Conservation (phyloP, 345 rosid genomes). For the Salix suchowensis region DNA sequence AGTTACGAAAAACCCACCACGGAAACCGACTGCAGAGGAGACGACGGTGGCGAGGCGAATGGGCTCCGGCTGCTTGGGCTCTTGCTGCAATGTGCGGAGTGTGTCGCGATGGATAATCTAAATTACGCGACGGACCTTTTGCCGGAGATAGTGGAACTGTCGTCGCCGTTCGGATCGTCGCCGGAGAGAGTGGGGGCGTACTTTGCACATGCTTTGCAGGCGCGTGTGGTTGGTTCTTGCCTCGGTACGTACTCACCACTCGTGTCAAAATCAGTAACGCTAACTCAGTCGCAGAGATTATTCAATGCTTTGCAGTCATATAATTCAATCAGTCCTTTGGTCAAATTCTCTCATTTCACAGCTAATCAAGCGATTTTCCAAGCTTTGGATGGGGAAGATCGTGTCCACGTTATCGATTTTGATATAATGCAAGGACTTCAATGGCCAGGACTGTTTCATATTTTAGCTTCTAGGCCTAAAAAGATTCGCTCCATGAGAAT, state of each 20-base stretch:
- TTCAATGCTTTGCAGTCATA: constrained; percentile 79
- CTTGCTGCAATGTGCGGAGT: constrained; percentile 88
- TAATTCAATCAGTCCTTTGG: constrained; percentile 68
- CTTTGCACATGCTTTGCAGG: constrained; percentile 76
- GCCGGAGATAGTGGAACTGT: constrained; percentile 67
- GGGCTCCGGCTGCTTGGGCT: constrained; percentile 68
- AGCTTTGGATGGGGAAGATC: constrained; percentile 73
- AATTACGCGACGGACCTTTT: constrained; percentile 60
- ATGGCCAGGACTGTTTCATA: constrained; percentile 97
- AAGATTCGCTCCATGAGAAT: constrained; percentile 73
- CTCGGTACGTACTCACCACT: constrained; percentile 51
- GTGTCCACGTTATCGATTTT: constrained; percentile 82
- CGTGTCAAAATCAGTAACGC: constrained; percentile 32
- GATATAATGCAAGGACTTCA: constrained; percentile 99
- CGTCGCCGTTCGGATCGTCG: constrained; percentile 87
- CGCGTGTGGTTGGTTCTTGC: constrained; percentile 80
- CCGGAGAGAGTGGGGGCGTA: constrained; percentile 88
- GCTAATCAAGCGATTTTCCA: constrained; percentile 93
- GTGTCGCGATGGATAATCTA: constrained; percentile 76
- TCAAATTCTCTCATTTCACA: constrained; percentile 93
- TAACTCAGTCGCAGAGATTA: constrained; percentile 59
- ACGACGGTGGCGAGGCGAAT: constrained; percentile 36
- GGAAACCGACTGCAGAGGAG: constrained; percentile 3
- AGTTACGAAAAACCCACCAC: constrained; percentile 6
- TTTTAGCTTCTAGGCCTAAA: constrained; percentile 74